Evolutionary conservation across 805 yeast genomes (phyloP).

Genomic region (Jamesozyma jinghongensis): DNA sequence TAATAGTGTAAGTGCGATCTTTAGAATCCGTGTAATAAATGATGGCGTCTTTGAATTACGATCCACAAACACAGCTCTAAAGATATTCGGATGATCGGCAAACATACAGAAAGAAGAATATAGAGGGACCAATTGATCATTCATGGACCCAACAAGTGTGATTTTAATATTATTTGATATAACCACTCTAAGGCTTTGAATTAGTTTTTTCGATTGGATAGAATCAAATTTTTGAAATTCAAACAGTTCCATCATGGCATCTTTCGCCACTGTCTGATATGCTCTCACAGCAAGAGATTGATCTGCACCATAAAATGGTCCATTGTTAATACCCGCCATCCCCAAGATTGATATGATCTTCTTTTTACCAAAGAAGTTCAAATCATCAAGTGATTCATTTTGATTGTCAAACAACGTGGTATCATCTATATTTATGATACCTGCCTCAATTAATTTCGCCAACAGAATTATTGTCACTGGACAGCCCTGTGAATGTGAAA

Average conservation of each 20-base stretch:
- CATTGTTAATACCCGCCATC: constrained; percentile 94
- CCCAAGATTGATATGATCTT: constrained; percentile 64
- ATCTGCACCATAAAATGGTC: constrained; percentile 91
- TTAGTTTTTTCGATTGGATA: constrained; percentile 58
- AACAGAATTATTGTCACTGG: constrained; percentile 79
- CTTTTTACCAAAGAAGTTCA: constrained; percentile 12
- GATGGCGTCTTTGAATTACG: constrained; percentile 69
- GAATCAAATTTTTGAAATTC: constrained; percentile 76
- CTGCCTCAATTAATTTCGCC: constrained; percentile 63
- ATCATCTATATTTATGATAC: constrained; percentile 31
- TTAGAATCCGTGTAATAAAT: constrained; percentile 66
- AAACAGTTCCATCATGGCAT: constrained; percentile 75
- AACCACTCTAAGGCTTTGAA: constrained; percentile 56
- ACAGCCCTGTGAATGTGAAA: constrained; percentile 93
- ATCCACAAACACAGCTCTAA: constrained; percentile 82
- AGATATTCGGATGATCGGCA: constrained; percentile 80
- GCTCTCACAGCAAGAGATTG: constrained; percentile 78
- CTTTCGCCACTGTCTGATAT: constrained; percentile 82
- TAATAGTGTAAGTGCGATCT: constrained; percentile 61
- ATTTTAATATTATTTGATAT: constrained; percentile 66
- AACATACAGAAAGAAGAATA: constrained; percentile 81
- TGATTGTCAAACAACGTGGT: constrained; percentile 17
- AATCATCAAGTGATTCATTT: constrained; percentile 6
- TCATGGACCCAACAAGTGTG: constrained; percentile 77
- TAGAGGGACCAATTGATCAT: constrained; percentile 89